Base-by-base conservation (phyloP, 192 early-diverging fungal genomes). In the Cladochytrium replicatum region DNA sequence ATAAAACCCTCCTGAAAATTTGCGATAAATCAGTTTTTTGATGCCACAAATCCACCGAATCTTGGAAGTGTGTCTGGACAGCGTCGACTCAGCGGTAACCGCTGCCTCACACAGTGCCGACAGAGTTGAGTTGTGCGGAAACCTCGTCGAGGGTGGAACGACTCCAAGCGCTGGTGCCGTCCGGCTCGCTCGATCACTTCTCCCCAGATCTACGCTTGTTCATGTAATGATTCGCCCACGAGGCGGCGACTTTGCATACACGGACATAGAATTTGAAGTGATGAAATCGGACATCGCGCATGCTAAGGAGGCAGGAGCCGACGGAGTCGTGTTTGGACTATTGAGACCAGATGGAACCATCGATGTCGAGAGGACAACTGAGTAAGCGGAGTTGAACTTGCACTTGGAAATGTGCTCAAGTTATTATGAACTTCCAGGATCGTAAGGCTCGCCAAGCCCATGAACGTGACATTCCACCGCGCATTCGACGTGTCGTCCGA, bases 381-480 rank as follows among this genome's bases (percentile, higher is more conserved):
- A n/a, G n/a, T n/a, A 23, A 65, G 66, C 61, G 45, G 17, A 19
- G 26, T 49, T 48, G 11, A 26, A 26, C 4, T 21, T 25, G 11
- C 41, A 17, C 27, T 31, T 57, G 6, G 19, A 60, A 26, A 2
- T 29, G 19, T 4, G 4, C 42, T 7, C 17, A 9, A 9, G n/a
- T n/a, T n/a, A n/a, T n/a, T n/a, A n/a, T n/a, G n/a, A n/a, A n/a
- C n/a, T n/a, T n/a, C n/a, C n/a, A n/a, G 58, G 32, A 60, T 82
- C 21, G 74, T 77, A 9, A 53, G 72, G 9, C 47, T 73, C 19
- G 67, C 77, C 17, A 32, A 52, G 11, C 75, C 78, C 8, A 60
- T 82, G 65, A 30, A 62, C 62, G 80, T 84, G 1, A 83, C 80
- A 6, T 84, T 82, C 41, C 82, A 84, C 50, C 59, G 82, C 28